phyloP scores from a whole-genome alignment of 345 rosid species.

The Camelina laxa region DNA sequence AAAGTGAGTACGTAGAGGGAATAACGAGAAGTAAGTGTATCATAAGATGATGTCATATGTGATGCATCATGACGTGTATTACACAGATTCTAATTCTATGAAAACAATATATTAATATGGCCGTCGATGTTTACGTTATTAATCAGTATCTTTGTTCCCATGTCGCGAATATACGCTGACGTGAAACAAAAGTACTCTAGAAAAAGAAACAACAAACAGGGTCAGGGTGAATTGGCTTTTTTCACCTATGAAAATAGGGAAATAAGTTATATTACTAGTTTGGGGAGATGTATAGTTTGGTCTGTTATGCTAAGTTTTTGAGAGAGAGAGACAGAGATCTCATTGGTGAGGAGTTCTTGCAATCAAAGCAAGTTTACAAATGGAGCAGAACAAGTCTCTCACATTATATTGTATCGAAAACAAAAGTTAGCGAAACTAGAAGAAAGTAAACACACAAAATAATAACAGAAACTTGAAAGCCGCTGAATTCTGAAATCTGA shows the following conservation, averaged over 20 bases:
- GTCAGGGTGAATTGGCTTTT: too few relatives aligned
- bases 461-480: neutral
- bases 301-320: too few relatives aligned
- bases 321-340: neutral
- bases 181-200: neutral
- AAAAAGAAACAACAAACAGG: neutral
- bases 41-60: neutral
- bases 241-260: too few relatives aligned
- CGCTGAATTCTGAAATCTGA: too few relatives aligned
- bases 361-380: neutral
- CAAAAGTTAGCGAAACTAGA: too few relatives aligned
- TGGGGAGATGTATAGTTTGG: too few relatives aligned
- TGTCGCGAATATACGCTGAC: conserved; percentile 26
- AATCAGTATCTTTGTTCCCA: conserved; percentile 3
- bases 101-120: conserved; percentile 3
- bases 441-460: too few relatives aligned
- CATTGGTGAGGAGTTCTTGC: neutral
- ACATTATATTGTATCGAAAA: too few relatives aligned
- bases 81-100: conserved; percentile 27
- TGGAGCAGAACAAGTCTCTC: too few relatives aligned
- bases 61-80: conserved; percentile 25
- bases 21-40: conserved; percentile 3
- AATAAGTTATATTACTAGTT: too few relatives aligned
- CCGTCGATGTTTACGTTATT: neutral
- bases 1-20: neutral